Conservation (phyloP, 1,284 basidiomycete species). For the Exobasidium rhododendri region DNA sequence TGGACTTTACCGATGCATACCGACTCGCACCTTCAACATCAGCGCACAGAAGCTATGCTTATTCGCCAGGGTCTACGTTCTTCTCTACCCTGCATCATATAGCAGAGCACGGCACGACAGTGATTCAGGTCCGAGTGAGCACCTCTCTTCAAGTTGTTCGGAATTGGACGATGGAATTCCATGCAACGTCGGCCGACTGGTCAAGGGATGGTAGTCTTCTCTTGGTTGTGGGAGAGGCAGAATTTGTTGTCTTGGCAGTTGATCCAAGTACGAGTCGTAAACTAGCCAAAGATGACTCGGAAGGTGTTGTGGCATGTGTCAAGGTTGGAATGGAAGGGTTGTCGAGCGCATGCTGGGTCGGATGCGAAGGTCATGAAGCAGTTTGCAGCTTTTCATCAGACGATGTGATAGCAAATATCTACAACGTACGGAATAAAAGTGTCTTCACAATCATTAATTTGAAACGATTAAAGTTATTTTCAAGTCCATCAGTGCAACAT, state of each 20-base stretch:
- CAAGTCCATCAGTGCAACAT: neutral
- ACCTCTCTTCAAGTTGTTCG: conserved; percentile 3
- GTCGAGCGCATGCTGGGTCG: neutral
- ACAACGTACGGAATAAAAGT: neutral
- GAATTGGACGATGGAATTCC: conserved; percentile 1
- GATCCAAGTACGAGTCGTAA: neutral
- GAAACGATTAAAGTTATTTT: neutral
- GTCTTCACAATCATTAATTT: neutral
- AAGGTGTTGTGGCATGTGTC: neutral
- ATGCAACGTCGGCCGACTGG: neutral
- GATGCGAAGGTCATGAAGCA: neutral
- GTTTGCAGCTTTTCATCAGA: neutral
- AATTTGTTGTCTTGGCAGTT: neutral
- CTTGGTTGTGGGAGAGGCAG: neutral
- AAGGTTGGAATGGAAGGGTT: conserved; percentile 2
- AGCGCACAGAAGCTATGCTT: neutral
- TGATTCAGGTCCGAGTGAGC: conserved; percentile 2
- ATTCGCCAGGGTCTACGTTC: conserved; percentile 11
- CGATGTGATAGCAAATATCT: conserved; percentile 3
- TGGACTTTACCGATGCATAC: conserved; percentile 13
- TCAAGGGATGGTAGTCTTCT: neutral
- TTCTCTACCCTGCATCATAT: neutral
- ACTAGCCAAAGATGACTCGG: neutral
- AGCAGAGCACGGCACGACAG: neutral
- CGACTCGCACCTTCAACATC: neutral